phyloP scores from a whole-genome alignment of 192 early-diverging fungal genomes.

The Coemansia sp. region DNA sequence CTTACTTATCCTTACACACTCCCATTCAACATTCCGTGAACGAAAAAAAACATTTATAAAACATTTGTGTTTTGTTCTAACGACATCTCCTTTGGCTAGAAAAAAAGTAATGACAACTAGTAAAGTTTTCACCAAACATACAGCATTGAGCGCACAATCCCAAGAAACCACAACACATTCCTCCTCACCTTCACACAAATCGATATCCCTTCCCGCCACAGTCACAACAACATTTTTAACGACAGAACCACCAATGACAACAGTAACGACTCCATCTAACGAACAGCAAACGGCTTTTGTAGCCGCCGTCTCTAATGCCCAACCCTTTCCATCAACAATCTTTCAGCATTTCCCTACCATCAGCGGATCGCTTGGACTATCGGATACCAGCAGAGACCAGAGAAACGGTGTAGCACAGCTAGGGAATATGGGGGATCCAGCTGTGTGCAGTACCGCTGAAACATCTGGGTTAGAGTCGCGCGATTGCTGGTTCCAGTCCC shows the following conservation, averaged over 20 bases:
- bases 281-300: neutral
- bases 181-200: neutral
- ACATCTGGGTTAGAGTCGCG: neutral
- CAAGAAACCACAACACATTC: too few species aligned
- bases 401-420: neutral
- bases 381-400: neutral
- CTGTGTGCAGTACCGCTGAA: neutral
- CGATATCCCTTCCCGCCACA: neutral
- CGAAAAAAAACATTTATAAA: neutral
- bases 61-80: neutral
- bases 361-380: neutral
- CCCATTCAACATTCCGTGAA: neutral
- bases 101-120: conserved; percentile 1
- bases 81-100: neutral
- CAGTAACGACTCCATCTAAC: neutral
- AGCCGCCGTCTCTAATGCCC: neutral
- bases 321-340: neutral
- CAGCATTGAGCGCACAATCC: neutral
- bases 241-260: neutral
- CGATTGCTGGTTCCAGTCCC: conserved; percentile 33
- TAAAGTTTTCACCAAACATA: neutral
- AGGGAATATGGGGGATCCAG: neutral
- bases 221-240: neutral
- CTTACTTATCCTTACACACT: neutral
- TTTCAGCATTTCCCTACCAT: neutral